Evolutionary conservation across 2,329 filamentous ascomycete species (phyloP).

Genomic region (Penicillium sp.): DNA sequence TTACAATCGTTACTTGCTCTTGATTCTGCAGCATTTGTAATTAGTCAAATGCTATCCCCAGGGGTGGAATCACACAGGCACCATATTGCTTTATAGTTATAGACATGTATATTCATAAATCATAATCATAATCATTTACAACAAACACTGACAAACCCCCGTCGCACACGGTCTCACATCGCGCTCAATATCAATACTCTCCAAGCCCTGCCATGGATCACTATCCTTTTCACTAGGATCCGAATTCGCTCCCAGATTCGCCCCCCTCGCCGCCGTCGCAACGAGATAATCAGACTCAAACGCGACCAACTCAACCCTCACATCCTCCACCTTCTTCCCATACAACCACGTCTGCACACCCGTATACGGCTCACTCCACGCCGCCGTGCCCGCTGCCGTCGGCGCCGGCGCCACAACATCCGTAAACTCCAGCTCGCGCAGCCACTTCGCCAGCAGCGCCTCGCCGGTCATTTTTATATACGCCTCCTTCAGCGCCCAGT

Average conservation of each 20-base stretch:
- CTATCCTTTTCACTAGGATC: neutral
- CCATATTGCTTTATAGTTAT: no score
- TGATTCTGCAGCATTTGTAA: no score
- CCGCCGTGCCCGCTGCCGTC: slow-evolving; percentile 4
- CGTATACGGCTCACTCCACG: slow-evolving; percentile 36
- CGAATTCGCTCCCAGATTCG: slow-evolving; percentile 25
- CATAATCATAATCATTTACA: no score
- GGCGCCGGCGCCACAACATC: slow-evolving; percentile 50
- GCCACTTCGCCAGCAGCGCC: slow-evolving; percentile 58
- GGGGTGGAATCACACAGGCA: no score
- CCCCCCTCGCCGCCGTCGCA: slow-evolving; percentile 49
- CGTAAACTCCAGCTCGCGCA: slow-evolving; percentile 58
- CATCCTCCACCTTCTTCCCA: slow-evolving; percentile 46
- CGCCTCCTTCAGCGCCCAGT: slow-evolving; percentile 63
- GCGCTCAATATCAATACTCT: slow-evolving; percentile 44
- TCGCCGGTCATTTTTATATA: slow-evolving; percentile 66
- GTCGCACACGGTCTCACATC: slow-evolving; percentile 43
- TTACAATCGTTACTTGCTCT: no score
- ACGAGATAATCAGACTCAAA: slow-evolving; percentile 59
- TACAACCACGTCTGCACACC: slow-evolving; percentile 50
- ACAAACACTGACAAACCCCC: slow-evolving; percentile 33
- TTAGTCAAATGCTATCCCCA: no score
- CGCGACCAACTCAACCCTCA: slow-evolving; percentile 55
- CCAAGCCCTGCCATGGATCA: slow-evolving; percentile 39
- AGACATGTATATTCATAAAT: neutral